Evolutionary conservation across 192 early-diverging fungal genomes (phyloP).

Genomic region (Coemansia sp.): DNA sequence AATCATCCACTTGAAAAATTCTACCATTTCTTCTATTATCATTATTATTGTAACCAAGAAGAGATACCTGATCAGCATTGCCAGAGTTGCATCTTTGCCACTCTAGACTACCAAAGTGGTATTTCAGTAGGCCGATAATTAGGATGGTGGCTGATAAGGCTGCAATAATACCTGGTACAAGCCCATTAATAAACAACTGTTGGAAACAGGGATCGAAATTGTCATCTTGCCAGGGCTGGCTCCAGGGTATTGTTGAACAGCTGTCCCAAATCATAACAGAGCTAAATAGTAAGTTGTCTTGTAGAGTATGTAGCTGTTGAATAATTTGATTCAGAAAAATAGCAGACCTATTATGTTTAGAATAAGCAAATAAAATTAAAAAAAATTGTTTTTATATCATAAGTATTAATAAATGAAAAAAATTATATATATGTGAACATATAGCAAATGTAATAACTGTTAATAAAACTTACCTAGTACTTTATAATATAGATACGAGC

Average conservation of each 20-base stretch:
- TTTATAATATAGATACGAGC: too few relatives aligned
- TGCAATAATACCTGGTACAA: slow-evolving; percentile 18
- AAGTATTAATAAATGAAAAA: too few relatives aligned
- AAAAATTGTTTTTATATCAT: too few relatives aligned
- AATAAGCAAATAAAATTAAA: too few relatives aligned
- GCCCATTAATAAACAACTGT: slow-evolving; percentile 32
- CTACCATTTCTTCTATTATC: too few relatives aligned
- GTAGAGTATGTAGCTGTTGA: too few relatives aligned
- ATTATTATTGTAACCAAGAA: slow-evolving; percentile 17
- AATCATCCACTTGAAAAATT: too few relatives aligned
- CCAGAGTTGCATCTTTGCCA: neutral
- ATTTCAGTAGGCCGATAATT: slow-evolving; percentile 14
- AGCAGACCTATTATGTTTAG: too few relatives aligned
- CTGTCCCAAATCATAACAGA: neutral
- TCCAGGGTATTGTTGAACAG: slow-evolving; percentile 33
- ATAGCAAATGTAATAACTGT: too few relatives aligned
- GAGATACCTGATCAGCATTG: neutral
- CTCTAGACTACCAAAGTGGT: slow-evolving; percentile 1
- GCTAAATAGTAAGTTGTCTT: neutral
- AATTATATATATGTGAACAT: too few relatives aligned
- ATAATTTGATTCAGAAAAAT: too few relatives aligned
- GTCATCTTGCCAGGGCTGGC: slow-evolving; percentile 36
- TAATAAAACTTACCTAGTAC: too few relatives aligned
- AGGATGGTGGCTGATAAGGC: slow-evolving; percentile 20
- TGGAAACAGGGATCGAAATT: slow-evolving; percentile 50